Conservation (phyloP, 2,329 filamentous ascomycete genomes). For the Fusarium kyushuense region DNA sequence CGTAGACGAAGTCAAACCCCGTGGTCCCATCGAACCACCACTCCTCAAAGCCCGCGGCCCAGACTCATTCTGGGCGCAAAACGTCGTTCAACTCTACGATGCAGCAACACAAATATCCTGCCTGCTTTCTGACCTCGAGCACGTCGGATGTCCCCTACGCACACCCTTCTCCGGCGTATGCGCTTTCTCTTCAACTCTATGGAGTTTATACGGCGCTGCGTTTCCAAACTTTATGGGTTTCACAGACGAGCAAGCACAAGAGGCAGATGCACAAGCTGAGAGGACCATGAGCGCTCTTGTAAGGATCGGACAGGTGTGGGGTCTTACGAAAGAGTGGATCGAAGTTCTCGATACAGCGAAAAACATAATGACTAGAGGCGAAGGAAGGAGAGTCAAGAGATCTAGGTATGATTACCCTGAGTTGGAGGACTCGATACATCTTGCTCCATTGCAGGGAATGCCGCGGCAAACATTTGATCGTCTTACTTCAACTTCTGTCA, state of each 20-base stretch:
- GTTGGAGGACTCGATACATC: constrained; percentile 43
- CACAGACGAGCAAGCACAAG: not conserved
- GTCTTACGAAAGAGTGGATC: constrained; percentile 45
- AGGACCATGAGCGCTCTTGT: constrained; percentile 26
- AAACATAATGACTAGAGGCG: constrained; percentile 27
- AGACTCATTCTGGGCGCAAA: constrained; percentile 39
- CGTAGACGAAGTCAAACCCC: constrained; percentile 40
- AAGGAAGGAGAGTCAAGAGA: constrained; percentile 23
- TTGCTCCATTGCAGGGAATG: constrained; percentile 44
- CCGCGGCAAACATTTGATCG: constrained; percentile 34
- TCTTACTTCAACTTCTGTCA: not conserved
- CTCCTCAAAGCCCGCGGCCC: constrained; percentile 39
- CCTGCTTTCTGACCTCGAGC: constrained; percentile 38
- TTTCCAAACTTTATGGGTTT: constrained; percentile 43
- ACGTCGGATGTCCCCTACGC: constrained; percentile 33
- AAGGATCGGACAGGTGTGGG: constrained; percentile 38
- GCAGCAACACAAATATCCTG: constrained; percentile 43
- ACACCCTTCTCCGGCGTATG: constrained; percentile 43
- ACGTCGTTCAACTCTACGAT: constrained; percentile 35
- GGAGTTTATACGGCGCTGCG: constrained; percentile 39
- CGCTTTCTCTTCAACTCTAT: constrained; percentile 36
- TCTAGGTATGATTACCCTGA: constrained; percentile 46
- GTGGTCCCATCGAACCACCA: constrained; percentile 42
- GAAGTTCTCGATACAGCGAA: constrained; percentile 42
- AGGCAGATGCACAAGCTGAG: constrained; percentile 33